Conservation (phyloP, 169 alveolate species). For the Eimeria nieschulzi region DNA sequence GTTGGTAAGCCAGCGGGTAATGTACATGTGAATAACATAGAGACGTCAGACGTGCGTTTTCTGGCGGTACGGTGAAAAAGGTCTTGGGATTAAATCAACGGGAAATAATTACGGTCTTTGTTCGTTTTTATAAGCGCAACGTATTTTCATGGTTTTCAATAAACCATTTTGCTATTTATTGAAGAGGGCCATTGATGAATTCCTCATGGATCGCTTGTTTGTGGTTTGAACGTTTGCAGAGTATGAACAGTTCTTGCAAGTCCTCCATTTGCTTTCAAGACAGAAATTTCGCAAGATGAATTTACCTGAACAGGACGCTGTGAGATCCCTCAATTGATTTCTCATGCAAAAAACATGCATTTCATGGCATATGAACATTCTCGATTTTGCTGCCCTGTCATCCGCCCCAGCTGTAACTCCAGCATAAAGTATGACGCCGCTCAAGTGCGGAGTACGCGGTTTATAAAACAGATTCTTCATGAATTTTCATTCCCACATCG, state of each 20-base stretch:
- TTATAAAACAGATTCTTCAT: too few relatives aligned
- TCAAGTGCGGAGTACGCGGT: too few relatives aligned
- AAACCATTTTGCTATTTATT: not conserved
- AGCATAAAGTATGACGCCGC: too few relatives aligned
- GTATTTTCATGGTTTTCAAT: not conserved
- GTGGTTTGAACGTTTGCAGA: not conserved
- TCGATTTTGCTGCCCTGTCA: too few relatives aligned
- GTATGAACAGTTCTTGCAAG: not conserved
- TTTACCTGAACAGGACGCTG: conserved; percentile 4
- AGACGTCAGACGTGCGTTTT: not conserved
- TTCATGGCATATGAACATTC: too few relatives aligned
- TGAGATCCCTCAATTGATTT: too few relatives aligned
- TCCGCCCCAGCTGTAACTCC: too few relatives aligned
- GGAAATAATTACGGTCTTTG: not conserved
- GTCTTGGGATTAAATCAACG: not conserved
- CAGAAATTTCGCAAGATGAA: not conserved
- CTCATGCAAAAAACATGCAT: too few relatives aligned
- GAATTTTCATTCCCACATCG: too few relatives aligned
- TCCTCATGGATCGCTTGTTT: not conserved
- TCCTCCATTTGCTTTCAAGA: not conserved
- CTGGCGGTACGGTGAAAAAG: too few relatives aligned
- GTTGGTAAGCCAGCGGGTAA: not conserved
- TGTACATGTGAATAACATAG: not conserved
- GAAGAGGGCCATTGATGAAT: not conserved
- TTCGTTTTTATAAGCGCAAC: not conserved